Evolutionary conservation across 2,329 filamentous ascomycete genomes (phyloP).

Genomic region (Tolypocladium pustulatum): DNA sequence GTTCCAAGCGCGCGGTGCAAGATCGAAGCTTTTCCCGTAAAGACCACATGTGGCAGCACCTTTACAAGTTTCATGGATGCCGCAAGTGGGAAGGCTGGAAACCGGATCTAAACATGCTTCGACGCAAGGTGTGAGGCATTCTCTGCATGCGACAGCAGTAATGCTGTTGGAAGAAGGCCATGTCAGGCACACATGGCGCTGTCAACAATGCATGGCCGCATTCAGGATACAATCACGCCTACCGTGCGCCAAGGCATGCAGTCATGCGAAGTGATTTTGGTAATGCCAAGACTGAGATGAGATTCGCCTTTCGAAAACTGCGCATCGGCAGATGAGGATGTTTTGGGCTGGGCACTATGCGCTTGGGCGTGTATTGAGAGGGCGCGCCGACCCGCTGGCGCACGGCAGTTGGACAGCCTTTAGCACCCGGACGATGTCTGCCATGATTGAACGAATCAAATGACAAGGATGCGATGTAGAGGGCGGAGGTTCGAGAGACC

Average conservation of each 20-base stretch:
- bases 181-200: background rate
- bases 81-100: constrained; percentile 40
- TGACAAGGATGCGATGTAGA: background rate
- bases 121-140: constrained; percentile 12
- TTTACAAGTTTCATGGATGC: constrained; percentile 32
- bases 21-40: constrained; percentile 33
- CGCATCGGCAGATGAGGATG: background rate
- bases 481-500: background rate
- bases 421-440: background rate
- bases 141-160: background rate
- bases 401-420: background rate
- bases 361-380: background rate
- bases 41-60: constrained; percentile 29
- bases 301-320: background rate
- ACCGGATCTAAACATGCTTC: constrained; percentile 23
- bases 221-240: background rate
- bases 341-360: background rate
- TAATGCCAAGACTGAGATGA: background rate
- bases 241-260: background rate
- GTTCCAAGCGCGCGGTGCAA: constrained; percentile 32
- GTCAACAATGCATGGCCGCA: background rate
- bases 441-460: background rate
- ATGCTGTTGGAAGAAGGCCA: background rate
- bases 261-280: background rate
- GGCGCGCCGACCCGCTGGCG: background rate